A percentile compares a stretch with the other conserved stretches of the same genome.
These are phyloP conservation scores for Cladosporium halotolerans DNA, from an alignment of 2,329 filamentous ascomycete species.

Conservation along the genomic window DNA sequence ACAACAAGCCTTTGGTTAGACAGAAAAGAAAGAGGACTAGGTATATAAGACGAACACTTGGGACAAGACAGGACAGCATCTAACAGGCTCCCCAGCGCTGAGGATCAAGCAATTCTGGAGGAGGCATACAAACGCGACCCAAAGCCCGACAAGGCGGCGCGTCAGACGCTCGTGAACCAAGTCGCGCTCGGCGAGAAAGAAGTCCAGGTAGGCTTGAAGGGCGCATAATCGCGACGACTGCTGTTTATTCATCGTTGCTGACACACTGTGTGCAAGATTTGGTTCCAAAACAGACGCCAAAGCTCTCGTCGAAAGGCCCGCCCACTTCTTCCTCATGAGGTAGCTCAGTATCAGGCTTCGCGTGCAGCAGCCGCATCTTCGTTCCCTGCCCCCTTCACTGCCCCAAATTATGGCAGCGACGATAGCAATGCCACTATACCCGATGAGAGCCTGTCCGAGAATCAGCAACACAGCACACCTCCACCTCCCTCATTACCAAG, in stretches of 20 bases:
- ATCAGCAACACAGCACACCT: conserved; percentile 9
- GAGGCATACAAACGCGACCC: conserved; percentile 76
- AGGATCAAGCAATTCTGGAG: conserved; percentile 85
- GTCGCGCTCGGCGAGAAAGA: conserved; percentile 92
- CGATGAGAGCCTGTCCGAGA: conserved; percentile 9
- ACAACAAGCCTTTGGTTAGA: conserved; percentile 54
- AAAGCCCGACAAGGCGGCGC: conserved; percentile 85
- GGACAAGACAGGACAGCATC: neutral
- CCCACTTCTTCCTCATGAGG: conserved; percentile 71
- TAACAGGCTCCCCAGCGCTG: conserved; percentile 51
- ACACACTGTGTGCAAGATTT: conserved; percentile 58
- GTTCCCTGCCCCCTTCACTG: neutral
- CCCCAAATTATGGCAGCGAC: conserved; percentile 10
- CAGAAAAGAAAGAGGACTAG: conserved; percentile 58
- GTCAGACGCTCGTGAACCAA: conserved; percentile 74
- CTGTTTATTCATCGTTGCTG: conserved; percentile 19
- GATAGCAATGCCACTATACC: conserved; percentile 11
- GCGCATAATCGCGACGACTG: too few species aligned
- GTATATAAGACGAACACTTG: conserved; percentile 33
- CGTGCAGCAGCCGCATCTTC: conserved; percentile 14
- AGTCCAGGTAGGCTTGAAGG: conserved; percentile 66
- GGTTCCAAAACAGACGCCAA: conserved; percentile 94
- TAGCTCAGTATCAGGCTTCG: conserved; percentile 41
- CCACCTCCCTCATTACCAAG: conserved; percentile 4
- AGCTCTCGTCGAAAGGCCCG: conserved; percentile 86